Conservation (phyloP, 176 grass and related monocot species). For the Elymus sibiricus region DNA sequence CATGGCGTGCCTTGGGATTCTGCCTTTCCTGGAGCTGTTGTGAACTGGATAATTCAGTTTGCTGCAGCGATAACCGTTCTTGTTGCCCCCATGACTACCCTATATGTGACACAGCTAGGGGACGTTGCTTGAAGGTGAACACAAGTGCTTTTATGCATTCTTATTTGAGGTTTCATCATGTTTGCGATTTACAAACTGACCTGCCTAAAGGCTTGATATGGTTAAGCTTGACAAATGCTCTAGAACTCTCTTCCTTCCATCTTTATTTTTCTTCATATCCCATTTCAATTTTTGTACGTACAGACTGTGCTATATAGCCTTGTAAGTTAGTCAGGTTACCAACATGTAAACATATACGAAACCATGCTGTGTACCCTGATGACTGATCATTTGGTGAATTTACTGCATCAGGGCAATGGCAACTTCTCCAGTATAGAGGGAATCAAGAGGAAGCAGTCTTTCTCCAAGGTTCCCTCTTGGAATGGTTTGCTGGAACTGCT, state of each 20-base stretch:
- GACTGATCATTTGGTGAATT: background rate
- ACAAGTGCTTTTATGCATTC: background rate
- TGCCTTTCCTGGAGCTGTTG: slow-evolving; percentile 96
- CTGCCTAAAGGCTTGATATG: background rate
- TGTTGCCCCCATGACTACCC: slow-evolving; percentile 87
- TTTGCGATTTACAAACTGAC: background rate
- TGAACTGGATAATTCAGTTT: slow-evolving; percentile 72
- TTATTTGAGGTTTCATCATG: background rate
- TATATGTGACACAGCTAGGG: slow-evolving; percentile 50
- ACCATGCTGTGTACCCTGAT: background rate
- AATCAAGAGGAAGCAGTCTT: slow-evolving; percentile 39
- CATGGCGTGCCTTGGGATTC: slow-evolving; percentile 60
- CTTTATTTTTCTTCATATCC: background rate
- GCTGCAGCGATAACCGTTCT: slow-evolving; percentile 66
- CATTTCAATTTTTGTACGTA: background rate
- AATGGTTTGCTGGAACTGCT: slow-evolving; percentile 41
- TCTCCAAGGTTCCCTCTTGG: slow-evolving; percentile 47
- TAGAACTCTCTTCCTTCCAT: background rate
- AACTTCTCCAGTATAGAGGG: slow-evolving; percentile 49
- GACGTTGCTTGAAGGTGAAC: slow-evolving; percentile 58
- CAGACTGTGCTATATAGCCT: background rate
- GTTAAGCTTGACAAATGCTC: background rate
- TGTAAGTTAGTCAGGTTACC: background rate
- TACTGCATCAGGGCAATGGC: slow-evolving; percentile 45
- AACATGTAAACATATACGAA: background rate